A percentile compares a stretch with the other conserved stretches of the same genome.
Conservation (phyloP, 148 eudicot species). For the Rhododendron vialii region DNA sequence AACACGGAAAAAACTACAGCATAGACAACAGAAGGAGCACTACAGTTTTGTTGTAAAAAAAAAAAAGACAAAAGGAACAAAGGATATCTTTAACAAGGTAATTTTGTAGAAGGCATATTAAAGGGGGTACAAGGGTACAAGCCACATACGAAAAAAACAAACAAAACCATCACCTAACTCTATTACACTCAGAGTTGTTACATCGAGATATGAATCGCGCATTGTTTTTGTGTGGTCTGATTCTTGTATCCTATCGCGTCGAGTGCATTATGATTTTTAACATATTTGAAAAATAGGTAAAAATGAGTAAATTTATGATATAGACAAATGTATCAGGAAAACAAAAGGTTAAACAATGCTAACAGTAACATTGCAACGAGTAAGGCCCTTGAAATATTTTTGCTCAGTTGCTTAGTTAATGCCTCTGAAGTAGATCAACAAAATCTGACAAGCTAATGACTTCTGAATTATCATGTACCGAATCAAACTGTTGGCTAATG, state of each 20-base stretch:
- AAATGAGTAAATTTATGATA: neutral
- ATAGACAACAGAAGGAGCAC: neutral
- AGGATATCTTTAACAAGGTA: neutral
- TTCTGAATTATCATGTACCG: neutral
- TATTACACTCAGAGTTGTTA: neutral
- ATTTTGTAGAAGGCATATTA: neutral
- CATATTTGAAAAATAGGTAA: neutral
- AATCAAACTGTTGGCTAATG: neutral
- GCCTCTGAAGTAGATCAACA: neutral
- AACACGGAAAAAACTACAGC: neutral
- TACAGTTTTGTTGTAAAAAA: neutral
- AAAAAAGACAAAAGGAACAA: neutral
- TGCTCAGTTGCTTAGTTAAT: neutral
- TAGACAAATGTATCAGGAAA: neutral
- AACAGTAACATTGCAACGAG: neutral
- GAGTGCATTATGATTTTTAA: neutral
- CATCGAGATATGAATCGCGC: neutral
- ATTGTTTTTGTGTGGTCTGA: neutral
- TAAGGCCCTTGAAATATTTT: neutral
- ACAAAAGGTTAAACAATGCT: neutral
- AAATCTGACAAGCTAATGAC: neutral
- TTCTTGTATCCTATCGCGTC: neutral
- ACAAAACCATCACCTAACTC: neutral
- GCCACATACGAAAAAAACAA: neutral
- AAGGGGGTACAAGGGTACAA: neutral